A percentile compares a stretch with the other conserved stretches of the same genome.
These are phyloP conservation scores for Ogataea pignaliae DNA, from an alignment of 805 yeast genomes.

Conservation along the genomic window DNA sequence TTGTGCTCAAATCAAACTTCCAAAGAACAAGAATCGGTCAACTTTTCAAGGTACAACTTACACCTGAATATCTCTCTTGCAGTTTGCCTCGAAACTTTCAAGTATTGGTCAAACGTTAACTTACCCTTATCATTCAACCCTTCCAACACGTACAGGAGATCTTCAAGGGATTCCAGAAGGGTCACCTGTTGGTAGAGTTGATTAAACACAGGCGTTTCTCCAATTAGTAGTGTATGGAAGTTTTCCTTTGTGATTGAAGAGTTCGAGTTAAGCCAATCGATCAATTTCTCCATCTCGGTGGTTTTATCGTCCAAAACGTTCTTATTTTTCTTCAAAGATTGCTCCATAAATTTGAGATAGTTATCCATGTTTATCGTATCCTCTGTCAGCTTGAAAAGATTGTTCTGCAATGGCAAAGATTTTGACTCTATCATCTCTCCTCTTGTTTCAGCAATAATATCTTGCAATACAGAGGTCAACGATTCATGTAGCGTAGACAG, in stretches of 20 bases:
- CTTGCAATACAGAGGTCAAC: not conserved
- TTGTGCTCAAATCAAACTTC: conserved; percentile 4
- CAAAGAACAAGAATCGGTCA: conserved; percentile 16
- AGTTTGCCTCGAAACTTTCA: conserved; percentile 43
- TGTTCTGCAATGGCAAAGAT: conserved; percentile 10
- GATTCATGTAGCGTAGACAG: not conserved
- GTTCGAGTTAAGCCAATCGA: conserved; percentile 26
- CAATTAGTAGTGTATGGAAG: conserved; percentile 41
- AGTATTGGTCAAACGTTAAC: conserved; percentile 38
- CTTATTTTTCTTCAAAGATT: conserved; percentile 21
- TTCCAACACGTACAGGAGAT: conserved; percentile 54
- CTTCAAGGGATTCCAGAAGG: conserved; percentile 67
- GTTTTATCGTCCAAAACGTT: conserved; percentile 14
- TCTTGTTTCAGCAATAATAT: conserved; percentile 2
- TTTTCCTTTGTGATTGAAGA: conserved; percentile 22
- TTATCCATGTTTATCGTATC: conserved; percentile 12
- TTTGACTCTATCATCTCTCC: conserved; percentile 4
- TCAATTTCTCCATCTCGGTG: conserved; percentile 5
- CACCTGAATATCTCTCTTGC: conserved; percentile 62
- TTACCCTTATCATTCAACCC: conserved; percentile 49
- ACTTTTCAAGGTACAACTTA: conserved; percentile 41
- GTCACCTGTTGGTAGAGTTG: conserved; percentile 64
- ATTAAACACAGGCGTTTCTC: conserved; percentile 49
- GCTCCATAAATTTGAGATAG: conserved; percentile 12
- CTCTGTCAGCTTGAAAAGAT: conserved; percentile 17